Percentiles rank a stretch among this genome's conserved stretches.
Evolutionary conservation across 2,329 filamentous ascomycete species (phyloP).

Genomic region (Colletotrichum spinosum): DNA sequence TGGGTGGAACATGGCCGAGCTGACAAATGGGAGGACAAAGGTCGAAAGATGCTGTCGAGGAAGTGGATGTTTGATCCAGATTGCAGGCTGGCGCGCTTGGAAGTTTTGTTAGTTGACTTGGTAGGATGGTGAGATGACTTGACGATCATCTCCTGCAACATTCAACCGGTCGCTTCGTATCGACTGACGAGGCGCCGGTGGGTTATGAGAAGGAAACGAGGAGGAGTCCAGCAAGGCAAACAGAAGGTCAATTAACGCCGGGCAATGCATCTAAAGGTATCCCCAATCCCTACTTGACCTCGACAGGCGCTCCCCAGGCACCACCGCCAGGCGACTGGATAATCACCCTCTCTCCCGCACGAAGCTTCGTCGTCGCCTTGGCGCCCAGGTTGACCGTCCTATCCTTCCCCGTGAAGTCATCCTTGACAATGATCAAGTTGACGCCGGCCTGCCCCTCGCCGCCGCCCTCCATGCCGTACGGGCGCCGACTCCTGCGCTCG

Average conservation of each 20-base stretch:
- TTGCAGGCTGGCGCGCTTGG: no score
- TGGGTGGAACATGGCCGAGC: no score
- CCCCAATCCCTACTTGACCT: neutral
- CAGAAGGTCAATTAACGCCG: neutral
- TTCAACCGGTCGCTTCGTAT: no score
- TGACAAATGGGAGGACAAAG: no score
- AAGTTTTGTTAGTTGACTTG: no score
- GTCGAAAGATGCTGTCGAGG: no score
- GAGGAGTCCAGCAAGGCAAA: no score
- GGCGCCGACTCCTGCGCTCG: constrained; percentile 79
- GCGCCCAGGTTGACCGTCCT: constrained; percentile 43
- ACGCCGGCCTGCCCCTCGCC: constrained; percentile 75
- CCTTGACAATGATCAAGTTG: constrained; percentile 72
- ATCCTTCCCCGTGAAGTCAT: constrained; percentile 45
- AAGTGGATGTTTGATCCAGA: no score
- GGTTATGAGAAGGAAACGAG: no score
- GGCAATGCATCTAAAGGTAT: neutral
- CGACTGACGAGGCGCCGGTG: no score
- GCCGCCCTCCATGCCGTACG: constrained; percentile 80
- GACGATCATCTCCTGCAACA: no score
- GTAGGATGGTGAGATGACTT: no score
- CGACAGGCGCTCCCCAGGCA: constrained; percentile 27
- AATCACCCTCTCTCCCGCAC: constrained; percentile 34
- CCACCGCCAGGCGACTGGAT: constrained; percentile 37
- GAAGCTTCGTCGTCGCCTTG: constrained; percentile 37